Percentiles rank a stretch among this genome's conserved stretches.
Evolutionary conservation across 2,329 filamentous ascomycete species (phyloP).

Genomic region (Zymoseptoria tritici): DNA sequence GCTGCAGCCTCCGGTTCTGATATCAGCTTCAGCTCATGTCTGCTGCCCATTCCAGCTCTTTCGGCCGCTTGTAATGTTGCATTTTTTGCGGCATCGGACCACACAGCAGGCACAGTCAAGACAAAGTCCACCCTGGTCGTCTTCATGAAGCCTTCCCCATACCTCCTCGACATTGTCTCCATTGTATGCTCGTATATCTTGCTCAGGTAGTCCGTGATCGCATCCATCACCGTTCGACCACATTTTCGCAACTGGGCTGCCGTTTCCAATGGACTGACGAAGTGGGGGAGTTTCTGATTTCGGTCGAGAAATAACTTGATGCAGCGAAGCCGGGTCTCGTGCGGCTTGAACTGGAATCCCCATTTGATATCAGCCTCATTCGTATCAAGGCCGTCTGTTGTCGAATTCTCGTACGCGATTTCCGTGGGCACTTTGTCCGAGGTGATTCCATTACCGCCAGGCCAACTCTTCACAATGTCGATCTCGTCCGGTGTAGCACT

Average conservation of each 20-base stretch:
- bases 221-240: constrained; percentile 70
- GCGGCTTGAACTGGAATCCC: constrained; percentile 76
- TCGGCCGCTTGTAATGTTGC: constrained; percentile 72
- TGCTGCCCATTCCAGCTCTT: constrained; percentile 66
- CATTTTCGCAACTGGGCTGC: constrained; percentile 66
- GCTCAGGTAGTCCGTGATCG: constrained; percentile 70
- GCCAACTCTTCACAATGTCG: constrained; percentile 78
- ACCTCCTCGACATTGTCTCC: constrained; percentile 65
- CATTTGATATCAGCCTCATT: constrained; percentile 50
- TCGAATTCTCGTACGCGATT: constrained; percentile 51
- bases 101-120: constrained; percentile 74
- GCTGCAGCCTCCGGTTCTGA: constrained; percentile 74
- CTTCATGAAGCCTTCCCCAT: constrained; percentile 71
- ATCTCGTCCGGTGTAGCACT: constrained; percentile 62
- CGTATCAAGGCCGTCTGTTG: constrained; percentile 19
- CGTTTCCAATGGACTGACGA: constrained; percentile 70
- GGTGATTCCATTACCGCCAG: constrained; percentile 77
- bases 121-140: constrained; percentile 71
- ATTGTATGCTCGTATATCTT: constrained; percentile 72
- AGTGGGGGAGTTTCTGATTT: constrained; percentile 72
- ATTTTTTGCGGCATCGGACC: constrained; percentile 80
- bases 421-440: constrained; percentile 81
- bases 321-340: constrained; percentile 67
- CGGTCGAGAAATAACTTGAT: constrained; percentile 81
- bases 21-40: constrained; percentile 67